Conservation (phyloP, 73 alveolate genomes). For the Paramecium bursaria region DNA sequence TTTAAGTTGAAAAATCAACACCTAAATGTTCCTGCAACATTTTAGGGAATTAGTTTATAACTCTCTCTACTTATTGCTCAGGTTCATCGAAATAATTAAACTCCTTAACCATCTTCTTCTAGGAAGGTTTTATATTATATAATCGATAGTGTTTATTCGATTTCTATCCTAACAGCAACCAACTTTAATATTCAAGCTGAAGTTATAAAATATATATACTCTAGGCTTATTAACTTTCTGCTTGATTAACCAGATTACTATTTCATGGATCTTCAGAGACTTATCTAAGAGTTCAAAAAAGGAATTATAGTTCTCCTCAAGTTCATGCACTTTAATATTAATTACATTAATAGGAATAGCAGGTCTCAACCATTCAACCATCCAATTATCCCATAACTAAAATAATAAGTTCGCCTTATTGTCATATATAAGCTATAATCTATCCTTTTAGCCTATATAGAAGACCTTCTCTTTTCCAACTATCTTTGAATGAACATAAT, state of each 20-base stretch:
- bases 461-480: too few species aligned
- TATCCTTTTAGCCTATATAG: slow-evolving; percentile 9
- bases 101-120: slow-evolving; percentile 11
- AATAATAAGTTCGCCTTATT: slow-evolving; percentile 2
- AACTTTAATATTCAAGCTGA: slow-evolving; percentile 29
- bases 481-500: slow-evolving; percentile 29
- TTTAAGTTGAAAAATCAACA: not conserved
- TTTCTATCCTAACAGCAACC: slow-evolving; percentile 24
- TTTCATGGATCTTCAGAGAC: slow-evolving; percentile 6
- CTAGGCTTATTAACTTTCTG: slow-evolving; percentile 26
- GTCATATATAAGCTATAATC: not conserved
- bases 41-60: slow-evolving; percentile 13
- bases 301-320: slow-evolving; percentile 34
- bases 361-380: slow-evolving; percentile 56
- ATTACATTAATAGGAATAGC: not conserved
- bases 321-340: slow-evolving; percentile 35
- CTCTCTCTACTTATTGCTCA: slow-evolving; percentile 5
- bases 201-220: too few species aligned
- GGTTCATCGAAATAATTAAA: slow-evolving; percentile 3
- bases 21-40: slow-evolving; percentile 6
- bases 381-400: slow-evolving; percentile 52
- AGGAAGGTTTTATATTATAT: slow-evolving; percentile 11
- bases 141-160: not conserved
- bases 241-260: slow-evolving; percentile 15
- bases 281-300: slow-evolving; percentile 34